Base-by-base conservation (phyloP, 441 rosid genomes). In the Erodium chrysanthum region DNA sequence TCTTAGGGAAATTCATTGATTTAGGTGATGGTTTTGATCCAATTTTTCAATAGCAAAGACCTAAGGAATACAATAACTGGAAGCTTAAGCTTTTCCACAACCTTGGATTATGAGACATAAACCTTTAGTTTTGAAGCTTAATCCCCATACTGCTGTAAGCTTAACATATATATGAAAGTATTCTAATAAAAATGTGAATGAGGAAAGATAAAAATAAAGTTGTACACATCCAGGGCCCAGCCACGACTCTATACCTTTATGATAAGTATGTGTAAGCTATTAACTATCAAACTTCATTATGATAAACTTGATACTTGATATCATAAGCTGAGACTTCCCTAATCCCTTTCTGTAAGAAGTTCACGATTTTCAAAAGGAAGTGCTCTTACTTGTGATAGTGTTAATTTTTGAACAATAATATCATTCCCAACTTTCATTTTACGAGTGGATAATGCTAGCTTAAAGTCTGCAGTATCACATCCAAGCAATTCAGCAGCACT, bases 361-460 rank as follows among this genome's bases (percentile, higher is more conserved):
- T 9, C 25, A 7, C 2, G 61, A 20, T 56, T 31, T 29, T 27
- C 33, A 22, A 10, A 15, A 6, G 62, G 37, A 72, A 56, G 35
- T 42, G 59, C 66, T 67, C 80, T 75, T 73, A 90, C 99, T 96
- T 95, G 99, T 14, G 97, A 81, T 70, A 85, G 78, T 1, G 96
- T 90, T 68, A 95, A 82, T 79, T 88, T 90, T 73, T 95, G 98
- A 74, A 88, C 84, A 76, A 95, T 88, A 66, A 74, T 95, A 73
- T 95, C 99, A 69, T 83, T 90, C 61, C 98, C 96, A 77, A 90
- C 98, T 84, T 82, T 88, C 97, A 95, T 95, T 66, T 88, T 95
- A 71, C 91, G 97, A 73, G 91, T 88, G 37, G 99, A 90, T 73
- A 95, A 74, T 75, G 95, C 87, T 58, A 88, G 74, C 71, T 76